Base-by-base conservation (phyloP, 345 rosid genomes). In the Zanthoxylum bungeanum region DNA sequence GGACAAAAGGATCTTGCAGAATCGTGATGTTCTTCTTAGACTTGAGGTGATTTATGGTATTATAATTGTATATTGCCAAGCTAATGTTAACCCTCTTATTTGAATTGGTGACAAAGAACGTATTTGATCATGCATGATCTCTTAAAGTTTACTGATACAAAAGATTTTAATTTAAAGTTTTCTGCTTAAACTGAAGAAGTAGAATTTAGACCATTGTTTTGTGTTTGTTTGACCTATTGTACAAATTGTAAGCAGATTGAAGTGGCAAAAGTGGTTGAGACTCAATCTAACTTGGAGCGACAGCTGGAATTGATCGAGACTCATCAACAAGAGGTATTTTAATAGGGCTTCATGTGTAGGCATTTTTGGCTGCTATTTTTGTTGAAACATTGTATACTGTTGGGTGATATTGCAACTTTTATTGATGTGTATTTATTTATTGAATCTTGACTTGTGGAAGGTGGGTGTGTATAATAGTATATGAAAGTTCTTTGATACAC, bases 211-310 rank as follows among this genome's bases (percentile, higher is more conserved):
- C 46, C 16, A 49, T 46, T 40, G 21, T 40, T 19, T 49, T 33
- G 4, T 60, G 17, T 39, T 64, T 64, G 47, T 55, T 47, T 68
- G 44, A 49, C 9, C 64, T 75, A 30, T 65, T 59, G 1, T 36
- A 30, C 61, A 64, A 40, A 61, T 61, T 69, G 47, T 77, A 64
- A 30, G 76, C 84, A 95, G 98, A 89, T 87, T 86, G 98, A 95
- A 86, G 96, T 92, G 76, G 98, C 97, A 66, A 92, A 92, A 87
- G 99, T 92, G 80, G 99, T 93, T 59, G 96, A 95, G 82, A 89
- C 91, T 3, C 98, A 95, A 84, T 79, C 87, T 61, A 81, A 85
- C 68, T 73, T 95, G 83, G 99, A 95, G 64, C 81, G 93, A 58
- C 94, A 88, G 77, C 79, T 95, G 78, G 99, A 92, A 81, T 86